Evolutionary conservation across 148 eudicot genomes (phyloP).

Genomic region (Agrostemma githago): DNA sequence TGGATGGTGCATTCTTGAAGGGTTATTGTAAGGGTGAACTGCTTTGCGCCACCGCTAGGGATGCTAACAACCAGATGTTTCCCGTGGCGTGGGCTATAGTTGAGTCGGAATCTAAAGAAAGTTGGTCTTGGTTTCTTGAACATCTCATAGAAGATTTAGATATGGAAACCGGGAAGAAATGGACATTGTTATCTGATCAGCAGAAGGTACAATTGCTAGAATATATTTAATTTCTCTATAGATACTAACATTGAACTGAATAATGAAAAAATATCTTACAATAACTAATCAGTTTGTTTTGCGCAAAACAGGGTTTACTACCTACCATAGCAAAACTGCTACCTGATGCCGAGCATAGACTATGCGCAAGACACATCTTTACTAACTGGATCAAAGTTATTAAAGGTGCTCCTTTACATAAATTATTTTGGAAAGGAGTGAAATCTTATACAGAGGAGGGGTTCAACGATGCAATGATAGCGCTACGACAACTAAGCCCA

Average conservation of each 20-base stretch:
- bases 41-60: not conserved
- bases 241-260: not conserved
- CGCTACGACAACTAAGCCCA: not conserved
- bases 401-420: constrained; percentile 3
- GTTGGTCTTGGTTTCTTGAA: not conserved
- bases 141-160: not conserved
- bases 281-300: not conserved
- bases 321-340: not conserved
- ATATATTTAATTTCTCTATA: too few relatives aligned
- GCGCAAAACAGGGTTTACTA: not conserved
- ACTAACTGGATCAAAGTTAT: not conserved
- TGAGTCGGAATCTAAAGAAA: not conserved
- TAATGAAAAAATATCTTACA: too few relatives aligned
- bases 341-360: not conserved
- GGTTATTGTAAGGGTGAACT: not conserved
- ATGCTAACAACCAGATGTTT: not conserved
- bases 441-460: constrained; percentile 3
- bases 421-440: constrained; percentile 1
- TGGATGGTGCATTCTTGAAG: not conserved
- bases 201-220: not conserved
- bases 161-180: not conserved
- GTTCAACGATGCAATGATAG: constrained; percentile 1
- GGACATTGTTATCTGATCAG: not conserved
- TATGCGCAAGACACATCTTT: not conserved
- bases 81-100: not conserved